Evolutionary conservation across 257 asterid genomes (phyloP).

Genomic region (Solanum phureja): DNA sequence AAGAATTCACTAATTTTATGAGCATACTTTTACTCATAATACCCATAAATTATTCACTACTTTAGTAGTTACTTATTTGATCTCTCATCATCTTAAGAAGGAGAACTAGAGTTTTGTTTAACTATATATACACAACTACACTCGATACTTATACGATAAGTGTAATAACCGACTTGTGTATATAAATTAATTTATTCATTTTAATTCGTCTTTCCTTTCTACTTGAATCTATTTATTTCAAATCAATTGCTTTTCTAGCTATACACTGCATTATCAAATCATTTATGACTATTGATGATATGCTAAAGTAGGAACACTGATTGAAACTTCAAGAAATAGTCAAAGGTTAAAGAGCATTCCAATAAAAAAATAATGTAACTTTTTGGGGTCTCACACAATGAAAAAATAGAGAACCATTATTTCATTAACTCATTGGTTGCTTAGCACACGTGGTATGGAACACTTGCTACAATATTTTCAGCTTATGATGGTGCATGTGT

Average conservation of each 20-base stretch:
- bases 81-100: not conserved
- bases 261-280: not conserved
- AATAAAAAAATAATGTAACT: too few relatives aligned
- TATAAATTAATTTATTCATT: not conserved
- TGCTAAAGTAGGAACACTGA: not conserved
- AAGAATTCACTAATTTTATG: too few relatives aligned
- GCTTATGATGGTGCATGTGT: not conserved
- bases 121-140: too few relatives aligned
- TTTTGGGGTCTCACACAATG: not conserved
- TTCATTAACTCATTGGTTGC: not conserved
- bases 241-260: not conserved
- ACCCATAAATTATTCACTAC: not conserved
- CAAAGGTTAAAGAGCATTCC: too few relatives aligned
- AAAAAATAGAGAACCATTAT: not conserved
- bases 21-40: too few relatives aligned
- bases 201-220: not conserved
- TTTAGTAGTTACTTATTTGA: not conserved
- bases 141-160: not conserved
- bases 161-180: not conserved
- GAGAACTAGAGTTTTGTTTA: too few relatives aligned
- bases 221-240: not conserved
- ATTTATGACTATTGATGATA: not conserved
- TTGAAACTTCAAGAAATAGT: not conserved
- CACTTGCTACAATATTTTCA: not conserved
- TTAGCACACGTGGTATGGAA: not conserved